Evolutionary conservation across 225 moss, liverwort and hornwort genomes (phyloP), one percentile per base, ranked within the genome.

Genomic region (Physcomitrium patens): DNA sequence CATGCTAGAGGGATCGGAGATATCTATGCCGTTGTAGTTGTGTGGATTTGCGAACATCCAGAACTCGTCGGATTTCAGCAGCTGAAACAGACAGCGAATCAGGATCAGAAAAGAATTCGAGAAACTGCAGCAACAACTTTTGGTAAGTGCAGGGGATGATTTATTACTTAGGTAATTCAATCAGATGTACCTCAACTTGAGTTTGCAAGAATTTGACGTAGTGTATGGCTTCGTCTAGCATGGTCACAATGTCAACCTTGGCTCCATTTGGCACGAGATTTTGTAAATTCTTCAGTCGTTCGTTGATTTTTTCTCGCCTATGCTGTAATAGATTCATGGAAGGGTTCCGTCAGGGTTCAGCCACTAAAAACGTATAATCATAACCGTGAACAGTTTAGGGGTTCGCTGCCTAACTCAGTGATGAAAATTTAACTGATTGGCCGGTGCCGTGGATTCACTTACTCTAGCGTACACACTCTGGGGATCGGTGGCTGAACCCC

Each of bases 381-480:
- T 37, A 4, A 37, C 2, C 7, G 31, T 37, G 31, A 37, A 37
- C 5, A 37, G 31, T 37, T 37, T 7, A 37, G 31, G 2, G 31
- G 31, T 37, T 37, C 31, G 31, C 31, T 4, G 31, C 31, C 4
- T 37, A 37, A 37, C 31, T 37, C 31, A 31, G 31, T 7, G 7
- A 37, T 37, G 2, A 37, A 37, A 37, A 37, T 37, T 37, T 7
- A 37, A 37, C 31, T 37, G 31, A 4, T 37, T 37, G 4, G 5
- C 7, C 31, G 31, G 31, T 37, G 5, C 31, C 31, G 31, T 37
- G 31, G 31, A 3, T 37, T 37, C 31, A 52, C 74, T 67, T 84
- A 94, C 94, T 60, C 90, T 83, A 13, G 94, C 94, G 74, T 94
- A 94, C 55, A 94, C 87, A 66, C 92, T 94, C 73, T 94, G 94